Evolutionary conservation across 2,329 filamentous ascomycete genomes (phyloP).

Genomic region (Sclerotinia sclerotiorum): DNA sequence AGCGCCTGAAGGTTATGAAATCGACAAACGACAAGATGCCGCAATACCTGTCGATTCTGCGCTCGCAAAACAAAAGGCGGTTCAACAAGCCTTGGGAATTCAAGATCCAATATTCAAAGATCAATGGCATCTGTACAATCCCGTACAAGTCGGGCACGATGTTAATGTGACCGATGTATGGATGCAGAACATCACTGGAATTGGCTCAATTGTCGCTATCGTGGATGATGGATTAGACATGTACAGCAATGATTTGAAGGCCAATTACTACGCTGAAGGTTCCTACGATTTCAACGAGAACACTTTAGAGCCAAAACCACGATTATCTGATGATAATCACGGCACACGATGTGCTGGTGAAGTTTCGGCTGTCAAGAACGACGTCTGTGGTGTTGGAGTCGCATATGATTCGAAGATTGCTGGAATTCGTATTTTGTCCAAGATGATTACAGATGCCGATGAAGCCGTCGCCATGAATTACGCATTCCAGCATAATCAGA

Average conservation of each 20-base stretch:
- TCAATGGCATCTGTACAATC: conserved; percentile 95
- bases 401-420: conserved; percentile 90
- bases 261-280: conserved; percentile 89
- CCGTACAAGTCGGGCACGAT: conserved; percentile 78
- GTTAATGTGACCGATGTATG: conserved; percentile 95
- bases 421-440: conserved; percentile 89
- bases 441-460: conserved; percentile 85
- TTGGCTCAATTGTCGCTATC: conserved; percentile 86
- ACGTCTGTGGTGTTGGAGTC: conserved; percentile 93
- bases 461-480: conserved; percentile 93
- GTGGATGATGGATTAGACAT: conserved; percentile 96
- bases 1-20: conserved; percentile 29
- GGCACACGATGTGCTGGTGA: conserved; percentile 95
- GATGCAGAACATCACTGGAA: conserved; percentile 85
- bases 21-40: conserved; percentile 29
- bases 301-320: conserved; percentile 72
- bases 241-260: conserved; percentile 87
- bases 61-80: conserved; percentile 56
- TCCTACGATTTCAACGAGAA: conserved; percentile 97
- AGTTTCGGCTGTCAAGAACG: conserved; percentile 85
- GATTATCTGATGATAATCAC: conserved; percentile 82
- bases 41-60: conserved; percentile 41
- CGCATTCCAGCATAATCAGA: conserved; percentile 85
- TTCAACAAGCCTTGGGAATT: conserved; percentile 71
- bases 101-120: conserved; percentile 86